Conservation (phyloP, 2,329 filamentous ascomycete species). For the Pseudogymnoascus verrucosus region DNA sequence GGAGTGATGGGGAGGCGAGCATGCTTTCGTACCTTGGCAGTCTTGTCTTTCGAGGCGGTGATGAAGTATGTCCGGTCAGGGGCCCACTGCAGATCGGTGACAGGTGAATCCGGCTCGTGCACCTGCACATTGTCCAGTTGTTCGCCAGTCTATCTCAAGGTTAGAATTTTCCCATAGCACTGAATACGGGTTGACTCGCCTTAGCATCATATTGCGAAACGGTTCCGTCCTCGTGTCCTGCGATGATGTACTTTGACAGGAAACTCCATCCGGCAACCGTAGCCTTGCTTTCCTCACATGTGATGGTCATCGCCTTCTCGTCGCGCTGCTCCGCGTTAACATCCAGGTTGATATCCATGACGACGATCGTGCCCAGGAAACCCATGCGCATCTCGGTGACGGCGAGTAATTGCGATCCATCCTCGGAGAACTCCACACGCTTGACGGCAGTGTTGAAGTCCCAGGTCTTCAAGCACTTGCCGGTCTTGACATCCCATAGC, state of each 20-base stretch:
- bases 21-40: conserved; percentile 60
- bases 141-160: conserved; percentile 57
- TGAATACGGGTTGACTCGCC: conserved; percentile 36
- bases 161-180: conserved; percentile 14
- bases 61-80: conserved; percentile 95
- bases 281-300: conserved; percentile 92
- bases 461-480: conserved; percentile 92
- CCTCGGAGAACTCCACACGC: conserved; percentile 93
- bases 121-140: conserved; percentile 70
- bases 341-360: conserved; percentile 81
- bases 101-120: conserved; percentile 68
- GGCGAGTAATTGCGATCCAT: conserved; percentile 81
- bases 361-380: conserved; percentile 86
- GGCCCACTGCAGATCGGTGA: conserved; percentile 94
- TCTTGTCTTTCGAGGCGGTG: conserved; percentile 97
- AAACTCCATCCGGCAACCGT: conserved; percentile 97
- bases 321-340: conserved; percentile 74
- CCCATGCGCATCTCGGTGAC: conserved; percentile 99
- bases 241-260: conserved; percentile 90
- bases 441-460: conserved; percentile 96
- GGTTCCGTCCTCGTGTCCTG: conserved; percentile 92
- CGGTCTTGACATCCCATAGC: conserved; percentile 91
- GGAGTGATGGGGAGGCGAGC: background rate
- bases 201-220: conserved; percentile 89
- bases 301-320: conserved; percentile 77